These are phyloP conservation scores for Blastobotrys peoriensis DNA, from an alignment of 805 yeast species.

Conservation along the genomic window DNA sequence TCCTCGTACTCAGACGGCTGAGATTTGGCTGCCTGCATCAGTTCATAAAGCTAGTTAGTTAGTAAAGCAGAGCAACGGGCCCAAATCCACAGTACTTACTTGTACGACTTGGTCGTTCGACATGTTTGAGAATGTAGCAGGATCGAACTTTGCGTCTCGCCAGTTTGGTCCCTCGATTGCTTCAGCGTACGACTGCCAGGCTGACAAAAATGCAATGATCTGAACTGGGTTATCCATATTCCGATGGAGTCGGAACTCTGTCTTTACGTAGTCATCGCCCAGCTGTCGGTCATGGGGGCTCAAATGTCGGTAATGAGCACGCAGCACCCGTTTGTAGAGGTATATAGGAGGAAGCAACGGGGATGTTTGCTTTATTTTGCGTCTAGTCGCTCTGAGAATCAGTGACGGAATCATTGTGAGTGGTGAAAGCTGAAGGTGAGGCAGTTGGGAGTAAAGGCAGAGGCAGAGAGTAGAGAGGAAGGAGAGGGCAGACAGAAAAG, in stretches of 20 bases:
- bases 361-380: slow-evolving; percentile 5
- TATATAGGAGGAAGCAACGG: slow-evolving; percentile 70
- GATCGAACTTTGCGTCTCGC: slow-evolving; percentile 57
- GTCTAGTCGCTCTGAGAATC: slow-evolving; percentile 14
- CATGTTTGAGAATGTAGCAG: slow-evolving; percentile 69
- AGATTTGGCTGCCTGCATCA: slow-evolving; percentile 39
- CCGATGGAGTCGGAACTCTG: slow-evolving; percentile 83
- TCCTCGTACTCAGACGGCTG: slow-evolving; percentile 33
- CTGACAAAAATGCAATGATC: slow-evolving; percentile 85
- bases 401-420: slow-evolving; percentile 2
- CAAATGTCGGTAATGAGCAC: slow-evolving; percentile 67
- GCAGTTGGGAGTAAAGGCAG: too few species aligned
- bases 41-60: slow-evolving; percentile 32
- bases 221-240: slow-evolving; percentile 82
- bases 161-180: slow-evolving; percentile 45
- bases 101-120: slow-evolving; percentile 87
- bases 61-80: background rate
- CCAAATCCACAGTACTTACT: slow-evolving; percentile 23
- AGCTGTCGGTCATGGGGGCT: slow-evolving; percentile 64
- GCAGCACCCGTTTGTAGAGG: slow-evolving; percentile 69
- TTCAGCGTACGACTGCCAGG: slow-evolving; percentile 67
- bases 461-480: too few species aligned
- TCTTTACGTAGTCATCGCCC: slow-evolving; percentile 85
- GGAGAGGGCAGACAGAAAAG: too few species aligned
- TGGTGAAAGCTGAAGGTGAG: background rate